Conservation (phyloP, 805 yeast species). For the Starmerella powellii region DNA sequence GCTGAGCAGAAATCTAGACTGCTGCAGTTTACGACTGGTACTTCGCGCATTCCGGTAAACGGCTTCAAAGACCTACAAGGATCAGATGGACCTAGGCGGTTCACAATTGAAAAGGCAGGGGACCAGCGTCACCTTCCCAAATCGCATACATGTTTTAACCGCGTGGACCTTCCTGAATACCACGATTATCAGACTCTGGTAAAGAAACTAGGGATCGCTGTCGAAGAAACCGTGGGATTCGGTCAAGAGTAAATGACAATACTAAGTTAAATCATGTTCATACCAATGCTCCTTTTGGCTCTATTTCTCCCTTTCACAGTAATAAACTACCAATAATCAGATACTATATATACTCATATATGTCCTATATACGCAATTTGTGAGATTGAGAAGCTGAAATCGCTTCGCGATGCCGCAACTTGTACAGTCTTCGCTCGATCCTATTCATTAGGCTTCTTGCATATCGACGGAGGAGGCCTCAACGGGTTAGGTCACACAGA, state of each 20-base stretch:
- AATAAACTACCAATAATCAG: no score
- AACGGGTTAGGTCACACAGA: no score
- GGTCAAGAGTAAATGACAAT: constrained; percentile 65
- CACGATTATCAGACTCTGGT: constrained; percentile 69
- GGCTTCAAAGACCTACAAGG: constrained; percentile 99
- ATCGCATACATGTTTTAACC: constrained; percentile 96
- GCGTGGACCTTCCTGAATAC: constrained; percentile 96
- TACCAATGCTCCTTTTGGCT: no score
- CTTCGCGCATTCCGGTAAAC: constrained; percentile 96
- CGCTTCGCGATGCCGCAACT: no score
- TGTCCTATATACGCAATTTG: not conserved
- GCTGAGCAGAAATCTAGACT: constrained; percentile 91
- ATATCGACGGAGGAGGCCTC: no score
- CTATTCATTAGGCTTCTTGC: no score
- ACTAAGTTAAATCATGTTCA: not conserved
- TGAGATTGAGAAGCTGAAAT: no score
- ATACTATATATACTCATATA: no score
- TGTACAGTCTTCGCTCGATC: no score
- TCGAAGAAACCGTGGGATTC: constrained; percentile 97
- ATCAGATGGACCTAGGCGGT: constrained; percentile 97
- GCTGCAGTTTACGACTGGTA: constrained; percentile 96
- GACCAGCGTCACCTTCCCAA: constrained; percentile 85
- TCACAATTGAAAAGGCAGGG: constrained; percentile 97
- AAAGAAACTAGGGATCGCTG: constrained; percentile 88
- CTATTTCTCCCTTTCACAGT: not conserved